Percentiles rank a stretch among this genome's conserved stretches.
Conservation (phyloP, 441 rosid genomes). For the Adansonia madagascariensis region DNA sequence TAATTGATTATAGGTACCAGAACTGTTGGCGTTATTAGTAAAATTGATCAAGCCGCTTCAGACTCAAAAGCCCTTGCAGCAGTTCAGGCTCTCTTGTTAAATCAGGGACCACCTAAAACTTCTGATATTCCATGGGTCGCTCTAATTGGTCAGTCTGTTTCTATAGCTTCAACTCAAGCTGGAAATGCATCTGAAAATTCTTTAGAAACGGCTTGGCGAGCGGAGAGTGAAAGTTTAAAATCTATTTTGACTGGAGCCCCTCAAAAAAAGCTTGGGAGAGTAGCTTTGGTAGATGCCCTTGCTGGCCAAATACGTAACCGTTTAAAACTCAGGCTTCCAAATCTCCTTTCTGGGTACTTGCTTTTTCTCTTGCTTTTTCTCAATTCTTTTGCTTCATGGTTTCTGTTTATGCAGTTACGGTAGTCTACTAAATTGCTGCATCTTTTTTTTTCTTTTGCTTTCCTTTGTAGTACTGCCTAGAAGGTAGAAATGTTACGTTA, state of each 20-base stretch:
- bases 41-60: conserved; percentile 91
- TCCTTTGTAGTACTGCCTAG: conserved; percentile 1
- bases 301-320: conserved; percentile 86
- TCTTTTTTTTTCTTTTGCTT: background rate
- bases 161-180: conserved; percentile 83
- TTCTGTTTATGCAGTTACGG: background rate
- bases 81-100: conserved; percentile 82
- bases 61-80: conserved; percentile 90
- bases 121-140: conserved; percentile 95
- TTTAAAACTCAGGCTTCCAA: conserved; percentile 91
- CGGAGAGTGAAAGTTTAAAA: conserved; percentile 90
- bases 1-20: conserved; percentile 68
- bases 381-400: conserved; percentile 13
- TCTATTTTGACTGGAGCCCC: conserved; percentile 82
- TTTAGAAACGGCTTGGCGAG: conserved; percentile 95
- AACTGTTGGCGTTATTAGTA: conserved; percentile 86
- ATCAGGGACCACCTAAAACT: conserved; percentile 91
- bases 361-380: conserved; percentile 25
- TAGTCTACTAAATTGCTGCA: conserved; percentile 18
- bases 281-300: conserved; percentile 83
- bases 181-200: conserved; percentile 76
- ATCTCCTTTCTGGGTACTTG: conserved; percentile 83
- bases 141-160: conserved; percentile 89
- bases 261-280: conserved; percentile 85
- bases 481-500: background rate